These are phyloP conservation scores for Euphorbia corollata DNA, from an alignment of 441 rosid species.

Conservation along the genomic window DNA sequence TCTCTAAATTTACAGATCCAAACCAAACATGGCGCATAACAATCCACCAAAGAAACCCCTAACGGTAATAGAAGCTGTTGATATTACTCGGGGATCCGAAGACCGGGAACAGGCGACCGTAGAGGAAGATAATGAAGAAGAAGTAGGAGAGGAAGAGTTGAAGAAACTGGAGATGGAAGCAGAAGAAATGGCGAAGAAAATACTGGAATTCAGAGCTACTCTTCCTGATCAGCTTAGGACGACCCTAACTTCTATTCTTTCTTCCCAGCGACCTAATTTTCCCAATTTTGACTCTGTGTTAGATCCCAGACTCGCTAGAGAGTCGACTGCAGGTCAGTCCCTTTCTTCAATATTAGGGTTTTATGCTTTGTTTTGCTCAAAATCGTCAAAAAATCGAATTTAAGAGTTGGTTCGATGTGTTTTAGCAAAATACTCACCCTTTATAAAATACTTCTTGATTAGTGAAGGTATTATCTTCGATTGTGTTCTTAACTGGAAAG, in stretches of 20 bases:
- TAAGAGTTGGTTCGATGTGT: no score
- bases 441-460: no score
- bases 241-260: slow-evolving; percentile 30
- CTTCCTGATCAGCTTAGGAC: slow-evolving; percentile 49
- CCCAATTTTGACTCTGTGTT: slow-evolving; percentile 4
- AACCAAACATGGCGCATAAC: slow-evolving; percentile 31
- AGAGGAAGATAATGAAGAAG: slow-evolving; percentile 22
- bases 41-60: slow-evolving; percentile 21
- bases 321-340: no score
- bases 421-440: no score
- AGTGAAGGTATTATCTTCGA: no score
- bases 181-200: slow-evolving; percentile 43
- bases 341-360: no score
- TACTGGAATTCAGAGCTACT: slow-evolving; percentile 38
- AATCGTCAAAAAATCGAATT: no score
- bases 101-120: slow-evolving; percentile 22
- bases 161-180: slow-evolving; percentile 46
- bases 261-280: slow-evolving; percentile 33
- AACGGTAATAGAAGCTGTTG: slow-evolving; percentile 9
- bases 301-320: no score
- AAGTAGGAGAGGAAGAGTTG: slow-evolving; percentile 32
- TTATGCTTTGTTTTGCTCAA: no score
- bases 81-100: slow-evolving; percentile 15
- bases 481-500: neutral
- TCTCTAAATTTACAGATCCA: slow-evolving; percentile 12